phyloP scores from a whole-genome alignment of 2,329 filamentous ascomycete genomes.

The Fusarium sambucinum region DNA sequence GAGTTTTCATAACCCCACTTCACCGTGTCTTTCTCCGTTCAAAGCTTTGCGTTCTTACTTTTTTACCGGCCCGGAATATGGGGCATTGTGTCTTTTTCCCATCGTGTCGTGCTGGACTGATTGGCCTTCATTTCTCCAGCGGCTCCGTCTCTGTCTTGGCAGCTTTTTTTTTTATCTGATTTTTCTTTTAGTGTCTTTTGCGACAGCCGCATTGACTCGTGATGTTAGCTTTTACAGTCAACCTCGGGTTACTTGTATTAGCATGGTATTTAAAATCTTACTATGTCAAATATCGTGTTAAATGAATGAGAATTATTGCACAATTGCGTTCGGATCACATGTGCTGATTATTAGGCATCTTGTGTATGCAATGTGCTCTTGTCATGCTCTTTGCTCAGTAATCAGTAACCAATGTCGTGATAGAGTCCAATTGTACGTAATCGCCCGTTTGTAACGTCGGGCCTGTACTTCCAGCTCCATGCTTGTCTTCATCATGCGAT shows the following conservation, averaged over 20 bases:
- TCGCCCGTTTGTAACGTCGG: constrained; percentile 36
- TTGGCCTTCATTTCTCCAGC: constrained; percentile 50
- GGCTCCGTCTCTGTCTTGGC: constrained; percentile 33
- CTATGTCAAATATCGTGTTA: constrained; percentile 19
- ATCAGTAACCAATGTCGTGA: constrained; percentile 37
- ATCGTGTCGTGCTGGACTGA: constrained; percentile 51
- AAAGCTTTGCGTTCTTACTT: constrained; percentile 1
- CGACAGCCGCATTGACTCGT: constrained; percentile 29
- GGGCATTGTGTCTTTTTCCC: constrained; percentile 46
- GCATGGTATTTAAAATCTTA: constrained; percentile 24
- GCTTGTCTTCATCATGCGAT: constrained; percentile 40
- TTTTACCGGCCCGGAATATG: constrained; percentile 47
- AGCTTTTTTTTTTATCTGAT: constrained; percentile 18
- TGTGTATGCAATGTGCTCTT: constrained; percentile 5
- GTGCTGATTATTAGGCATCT: constrained; percentile 10
- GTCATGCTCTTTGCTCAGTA: constrained; percentile 32
- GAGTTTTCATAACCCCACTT: constrained; percentile 44
- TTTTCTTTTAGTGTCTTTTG: constrained; percentile 22
- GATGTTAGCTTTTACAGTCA: constrained; percentile 3
- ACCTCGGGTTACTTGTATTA: constrained; percentile 27
- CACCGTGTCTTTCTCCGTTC: constrained; percentile 38
- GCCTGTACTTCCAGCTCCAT: constrained; percentile 23
- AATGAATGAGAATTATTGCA: constrained; percentile 7
- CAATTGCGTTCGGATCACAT: constrained; percentile 32
- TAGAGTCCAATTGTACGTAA: constrained; percentile 42